phyloP scores from a whole-genome alignment of 2,329 filamentous ascomycete genomes.

The Nannizziopsis barbatae region DNA sequence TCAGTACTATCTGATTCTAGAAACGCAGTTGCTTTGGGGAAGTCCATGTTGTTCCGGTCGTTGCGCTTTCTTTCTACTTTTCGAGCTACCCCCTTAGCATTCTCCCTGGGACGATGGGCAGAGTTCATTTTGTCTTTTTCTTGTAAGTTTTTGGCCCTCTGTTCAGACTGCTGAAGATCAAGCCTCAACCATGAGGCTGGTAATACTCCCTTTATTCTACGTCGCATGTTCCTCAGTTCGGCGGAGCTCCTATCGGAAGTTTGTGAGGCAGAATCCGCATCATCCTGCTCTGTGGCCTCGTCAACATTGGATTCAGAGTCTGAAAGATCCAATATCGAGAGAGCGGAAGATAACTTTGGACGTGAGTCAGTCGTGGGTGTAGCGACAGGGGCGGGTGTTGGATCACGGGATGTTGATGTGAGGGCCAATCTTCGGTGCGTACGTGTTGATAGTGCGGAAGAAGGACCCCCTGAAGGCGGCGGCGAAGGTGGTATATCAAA shows the following conservation, averaged over 20 bases:
- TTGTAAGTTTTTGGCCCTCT: conserved; percentile 14
- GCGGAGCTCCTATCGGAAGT: conserved; percentile 13
- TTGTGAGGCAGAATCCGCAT: conserved; percentile 4
- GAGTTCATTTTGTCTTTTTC: conserved; percentile 14
- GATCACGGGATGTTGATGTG: conserved; percentile 27
- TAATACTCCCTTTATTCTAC: conserved; percentile 38
- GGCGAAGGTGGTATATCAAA: conserved; percentile 33
- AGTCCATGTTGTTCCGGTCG: conserved; percentile 9
- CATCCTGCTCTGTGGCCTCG: background rate
- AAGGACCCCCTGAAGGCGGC: conserved; percentile 28
- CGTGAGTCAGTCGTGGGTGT: conserved; percentile 21
- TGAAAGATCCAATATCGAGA: conserved; percentile 17
- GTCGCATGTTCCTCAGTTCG: conserved; percentile 27
- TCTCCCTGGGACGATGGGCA: conserved; percentile 20
- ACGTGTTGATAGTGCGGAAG: conserved; percentile 18
- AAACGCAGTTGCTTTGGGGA: conserved; percentile 8
- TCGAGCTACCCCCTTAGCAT: conserved; percentile 17
- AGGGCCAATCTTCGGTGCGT: conserved; percentile 10
- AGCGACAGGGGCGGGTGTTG: conserved; percentile 22
- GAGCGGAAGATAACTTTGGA: conserved; percentile 13
- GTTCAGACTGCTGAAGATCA: conserved; percentile 27
- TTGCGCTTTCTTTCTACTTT: conserved; percentile 18
- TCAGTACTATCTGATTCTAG: conserved; percentile 20
- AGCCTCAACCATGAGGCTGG: conserved; percentile 40
- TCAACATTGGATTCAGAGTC: conserved; percentile 11